Conservation (phyloP, 78 protist species). For the Cavenderia fasciculata region DNA sequence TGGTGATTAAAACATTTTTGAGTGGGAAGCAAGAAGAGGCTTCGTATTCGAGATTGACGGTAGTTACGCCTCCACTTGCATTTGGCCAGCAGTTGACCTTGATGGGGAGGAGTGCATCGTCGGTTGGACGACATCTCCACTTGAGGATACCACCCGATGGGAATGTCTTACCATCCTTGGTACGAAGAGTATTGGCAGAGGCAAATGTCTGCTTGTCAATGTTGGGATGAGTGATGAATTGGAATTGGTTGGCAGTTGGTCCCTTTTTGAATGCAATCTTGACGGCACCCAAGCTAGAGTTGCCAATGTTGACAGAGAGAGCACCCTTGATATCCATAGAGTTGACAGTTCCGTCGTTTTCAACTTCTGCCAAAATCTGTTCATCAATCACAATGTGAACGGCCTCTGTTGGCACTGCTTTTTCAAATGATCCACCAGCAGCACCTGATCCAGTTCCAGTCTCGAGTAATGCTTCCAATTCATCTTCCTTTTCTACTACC, state of each 20-base stretch:
- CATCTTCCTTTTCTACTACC: conserved; percentile 62
- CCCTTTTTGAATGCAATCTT: conserved; percentile 3
- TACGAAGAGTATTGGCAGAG: background rate
- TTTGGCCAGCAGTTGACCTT: conserved; percentile 75
- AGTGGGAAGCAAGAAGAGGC: conserved; percentile 17
- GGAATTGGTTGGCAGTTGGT: conserved; percentile 24
- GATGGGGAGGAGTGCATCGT: conserved; percentile 62
- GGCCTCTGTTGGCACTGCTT: conserved; percentile 16
- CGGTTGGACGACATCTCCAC: conserved; percentile 65
- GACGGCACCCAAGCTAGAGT: conserved; percentile 21
- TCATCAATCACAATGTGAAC: conserved; percentile 69
- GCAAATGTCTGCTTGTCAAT: conserved; percentile 50
- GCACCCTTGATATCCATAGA: conserved; percentile 79
- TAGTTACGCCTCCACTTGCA: conserved; percentile 36
- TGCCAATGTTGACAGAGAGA: conserved; percentile 45
- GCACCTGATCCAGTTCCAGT: background rate
- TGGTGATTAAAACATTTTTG: conserved; percentile 40
- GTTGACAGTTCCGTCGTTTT: conserved; percentile 74
- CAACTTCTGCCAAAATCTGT: background rate
- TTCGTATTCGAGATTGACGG: conserved; percentile 48
- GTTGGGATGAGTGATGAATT: conserved; percentile 76
- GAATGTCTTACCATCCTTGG: conserved; percentile 51
- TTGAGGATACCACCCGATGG: conserved; percentile 64
- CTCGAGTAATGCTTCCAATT: conserved; percentile 14
- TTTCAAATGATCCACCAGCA: background rate